These are phyloP conservation scores for Cyberlindnera sargentensis DNA, from an alignment of 805 yeast species.

Conservation along the genomic window DNA sequence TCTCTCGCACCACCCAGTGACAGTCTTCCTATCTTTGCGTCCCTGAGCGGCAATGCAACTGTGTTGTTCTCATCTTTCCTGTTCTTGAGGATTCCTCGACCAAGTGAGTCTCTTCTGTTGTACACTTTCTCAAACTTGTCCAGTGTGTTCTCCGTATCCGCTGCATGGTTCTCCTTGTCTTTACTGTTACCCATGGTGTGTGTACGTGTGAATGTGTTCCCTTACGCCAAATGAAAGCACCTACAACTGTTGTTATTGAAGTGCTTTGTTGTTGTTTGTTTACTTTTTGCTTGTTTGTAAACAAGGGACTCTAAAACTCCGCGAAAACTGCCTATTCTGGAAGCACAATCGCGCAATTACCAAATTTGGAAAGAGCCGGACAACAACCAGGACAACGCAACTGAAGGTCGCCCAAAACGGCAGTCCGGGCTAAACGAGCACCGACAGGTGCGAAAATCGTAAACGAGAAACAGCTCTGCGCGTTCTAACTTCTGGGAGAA, in stretches of 20 bases:
- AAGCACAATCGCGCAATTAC: too few species aligned
- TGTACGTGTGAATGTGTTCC: background rate
- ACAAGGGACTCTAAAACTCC: background rate
- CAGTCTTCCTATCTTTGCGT: slow-evolving; percentile 10
- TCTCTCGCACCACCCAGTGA: slow-evolving; percentile 11
- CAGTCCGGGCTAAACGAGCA: too few species aligned
- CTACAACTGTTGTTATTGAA: too few species aligned
- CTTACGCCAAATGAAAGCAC: too few species aligned
- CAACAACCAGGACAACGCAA: too few species aligned
- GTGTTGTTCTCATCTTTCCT: slow-evolving; percentile 10
- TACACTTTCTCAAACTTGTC: too few species aligned
- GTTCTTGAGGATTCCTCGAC: slow-evolving; percentile 1
- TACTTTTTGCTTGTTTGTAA: slow-evolving; percentile 1
- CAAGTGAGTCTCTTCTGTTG: background rate
- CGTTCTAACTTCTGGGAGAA: too few species aligned
- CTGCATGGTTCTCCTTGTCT: slow-evolving; percentile 2
- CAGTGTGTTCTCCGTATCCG: background rate
- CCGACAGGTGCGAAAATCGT: too few species aligned
- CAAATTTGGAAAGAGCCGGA: too few species aligned
- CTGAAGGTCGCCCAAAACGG: too few species aligned
- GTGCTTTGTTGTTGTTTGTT: background rate
- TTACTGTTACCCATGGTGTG: background rate
- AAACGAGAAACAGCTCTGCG: too few species aligned
- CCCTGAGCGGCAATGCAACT: slow-evolving; percentile 12
- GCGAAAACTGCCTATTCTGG: too few species aligned